Evolutionary conservation across 2,329 filamentous ascomycete species (phyloP), one percentile per base, ranked within the genome.

Genomic region (Hymenoscyphus infarciens): DNA sequence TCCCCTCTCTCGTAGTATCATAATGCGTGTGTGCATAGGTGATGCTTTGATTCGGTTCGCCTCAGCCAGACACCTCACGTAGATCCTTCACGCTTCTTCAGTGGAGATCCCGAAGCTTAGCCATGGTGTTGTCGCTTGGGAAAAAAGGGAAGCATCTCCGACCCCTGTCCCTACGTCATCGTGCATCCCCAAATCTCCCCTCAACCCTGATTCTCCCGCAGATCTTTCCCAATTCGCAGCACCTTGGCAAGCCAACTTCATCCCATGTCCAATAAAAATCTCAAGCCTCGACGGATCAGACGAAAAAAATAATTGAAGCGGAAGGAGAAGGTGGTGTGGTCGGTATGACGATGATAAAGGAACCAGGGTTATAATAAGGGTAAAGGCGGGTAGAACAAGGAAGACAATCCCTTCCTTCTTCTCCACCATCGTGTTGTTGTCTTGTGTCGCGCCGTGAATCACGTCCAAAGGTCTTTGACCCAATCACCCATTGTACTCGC

Each of bases 241-340:
- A n/a, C 10, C 45, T 49, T 49, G 45, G 45, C 45, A 49, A 49
- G 45, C n/a, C 45, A 49, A 49, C 19, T 49, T 49, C 45, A 22
- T 49, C 45, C 45, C n/a, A 49, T 49, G 45, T 49, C 45, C 45
- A 49, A 49, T 49, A 10, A 49, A 49, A 49, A 22, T 11, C 13
- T 49, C 45, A 49, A 49, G 45, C 45, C 13, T 49, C 45, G 6
- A 22, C 19, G 3, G 45, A 22, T 13, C 39, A 45, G 39, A 49
- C 10, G 19, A 49, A 22, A 13, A 49, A 49, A 10, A 10, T 11
- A 45, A 7, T 45, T 45, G 42, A 10, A 45, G 6, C 6, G 6
- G 8, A 8, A 4, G 8, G 45, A 7, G 7, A 19, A 22, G n/a
- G 19, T 49, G 42, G 19, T 22, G 19, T 22, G n/a, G 19, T 22